phyloP scores from a whole-genome alignment of 306 rosid genomes.

The Sphenostylis stenocarpa region DNA sequence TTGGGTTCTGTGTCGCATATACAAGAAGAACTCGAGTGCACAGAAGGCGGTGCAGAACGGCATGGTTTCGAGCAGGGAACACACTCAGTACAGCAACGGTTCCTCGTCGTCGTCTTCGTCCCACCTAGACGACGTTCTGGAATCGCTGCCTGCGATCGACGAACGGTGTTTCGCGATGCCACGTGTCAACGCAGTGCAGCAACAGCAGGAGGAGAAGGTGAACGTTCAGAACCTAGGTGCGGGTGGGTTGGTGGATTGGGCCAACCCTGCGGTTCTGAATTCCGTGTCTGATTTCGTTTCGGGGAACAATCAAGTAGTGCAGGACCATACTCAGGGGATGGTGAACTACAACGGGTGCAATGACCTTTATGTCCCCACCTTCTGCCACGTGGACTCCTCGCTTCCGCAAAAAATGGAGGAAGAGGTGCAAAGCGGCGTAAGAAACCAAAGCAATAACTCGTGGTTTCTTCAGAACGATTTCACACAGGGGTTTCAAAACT shows the following conservation, averaged over 20 bases:
- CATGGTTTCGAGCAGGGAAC: constrained; percentile 50
- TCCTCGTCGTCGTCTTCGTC: constrained; percentile 63
- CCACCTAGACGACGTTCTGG: constrained; percentile 77
- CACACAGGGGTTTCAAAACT: constrained; percentile 43
- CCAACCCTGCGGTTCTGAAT: constrained; percentile 51
- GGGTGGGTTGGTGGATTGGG: constrained; percentile 65
- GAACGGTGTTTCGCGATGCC: constrained; percentile 61
- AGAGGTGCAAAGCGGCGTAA: constrained; percentile 82
- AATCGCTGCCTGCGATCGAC: constrained; percentile 64
- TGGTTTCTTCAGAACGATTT: constrained; percentile 42
- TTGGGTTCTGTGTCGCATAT: constrained; percentile 93
- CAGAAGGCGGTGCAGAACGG: constrained; percentile 40
- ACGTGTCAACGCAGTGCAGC: constrained; percentile 51
- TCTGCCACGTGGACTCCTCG: constrained; percentile 41
- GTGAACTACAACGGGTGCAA: constrained; percentile 24
- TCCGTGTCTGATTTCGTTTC: constrained; percentile 45
- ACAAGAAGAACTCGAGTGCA: constrained; percentile 66
- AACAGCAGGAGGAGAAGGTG: constrained; percentile 29
- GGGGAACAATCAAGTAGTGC: constrained; percentile 15
- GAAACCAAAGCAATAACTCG: constrained; percentile 41
- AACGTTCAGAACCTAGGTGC: constrained; percentile 43
- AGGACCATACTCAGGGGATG: constrained; percentile 40
- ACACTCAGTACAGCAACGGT: constrained; percentile 61
- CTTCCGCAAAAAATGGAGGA: constrained; percentile 48
- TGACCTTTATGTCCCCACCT: constrained; percentile 54